A percentile compares a stretch with the other conserved stretches of the same genome.
These are phyloP conservation scores for Fraxinus nigra DNA, from an alignment of 305 asterid species.

Conservation along the genomic window DNA sequence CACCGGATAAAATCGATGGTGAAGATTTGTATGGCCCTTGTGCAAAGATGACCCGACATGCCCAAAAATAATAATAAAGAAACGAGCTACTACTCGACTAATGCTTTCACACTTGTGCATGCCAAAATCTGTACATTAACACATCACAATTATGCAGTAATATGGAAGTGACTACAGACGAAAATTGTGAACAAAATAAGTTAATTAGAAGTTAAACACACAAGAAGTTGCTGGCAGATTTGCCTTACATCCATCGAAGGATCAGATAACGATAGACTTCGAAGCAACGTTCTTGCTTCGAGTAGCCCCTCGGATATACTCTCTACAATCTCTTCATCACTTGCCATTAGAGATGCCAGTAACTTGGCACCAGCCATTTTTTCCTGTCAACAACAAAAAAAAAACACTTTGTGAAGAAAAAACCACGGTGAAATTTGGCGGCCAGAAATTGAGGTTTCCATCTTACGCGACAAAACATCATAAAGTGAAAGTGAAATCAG, in stretches of 20 bases:
- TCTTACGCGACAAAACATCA: not conserved
- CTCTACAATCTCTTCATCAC: constrained; percentile 70
- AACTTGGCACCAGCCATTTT: constrained; percentile 64
- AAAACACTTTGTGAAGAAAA: not conserved
- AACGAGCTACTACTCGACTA: not conserved
- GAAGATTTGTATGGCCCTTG: not conserved
- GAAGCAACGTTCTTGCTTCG: constrained; percentile 60
- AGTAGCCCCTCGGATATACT: constrained; percentile 53
- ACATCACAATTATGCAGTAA: not conserved
- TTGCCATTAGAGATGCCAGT: constrained; percentile 72
- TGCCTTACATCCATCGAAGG: constrained; percentile 52
- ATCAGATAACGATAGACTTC: constrained; percentile 46
- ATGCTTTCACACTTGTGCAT: not conserved
- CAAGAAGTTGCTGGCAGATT: constrained; percentile 64
- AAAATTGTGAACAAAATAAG: not conserved
- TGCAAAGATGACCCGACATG: not conserved
- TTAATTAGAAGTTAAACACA: constrained; percentile 47
- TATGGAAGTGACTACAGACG: not conserved
- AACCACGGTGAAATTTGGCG: not conserved
- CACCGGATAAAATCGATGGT: not conserved
- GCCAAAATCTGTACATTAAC: not conserved
- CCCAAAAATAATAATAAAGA: not conserved
- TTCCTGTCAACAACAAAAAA: constrained; percentile 46
- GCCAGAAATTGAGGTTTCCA: not conserved
- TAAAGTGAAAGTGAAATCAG: not conserved